These are phyloP conservation scores for Emmonsia crescens DNA, from an alignment of 2,329 filamentous ascomycete genomes.

Conservation along the genomic window DNA sequence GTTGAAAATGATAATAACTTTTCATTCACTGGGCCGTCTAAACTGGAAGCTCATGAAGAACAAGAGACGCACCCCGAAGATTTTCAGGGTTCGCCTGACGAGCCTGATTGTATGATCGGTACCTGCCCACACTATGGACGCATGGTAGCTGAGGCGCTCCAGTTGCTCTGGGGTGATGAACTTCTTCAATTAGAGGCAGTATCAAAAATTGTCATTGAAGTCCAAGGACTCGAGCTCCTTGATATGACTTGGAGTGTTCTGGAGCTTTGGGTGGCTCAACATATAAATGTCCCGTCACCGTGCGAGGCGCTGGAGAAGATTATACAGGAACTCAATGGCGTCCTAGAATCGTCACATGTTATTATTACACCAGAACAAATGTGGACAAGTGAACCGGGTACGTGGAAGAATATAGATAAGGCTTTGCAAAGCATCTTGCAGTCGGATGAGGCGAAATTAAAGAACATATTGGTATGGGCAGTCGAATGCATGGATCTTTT, in stretches of 20 bases:
- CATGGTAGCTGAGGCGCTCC: neutral
- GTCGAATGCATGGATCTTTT: neutral
- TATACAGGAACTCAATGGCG: neutral
- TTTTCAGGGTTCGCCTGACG: neutral
- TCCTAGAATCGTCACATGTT: neutral
- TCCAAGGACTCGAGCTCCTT: neutral
- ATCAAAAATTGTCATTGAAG: neutral
- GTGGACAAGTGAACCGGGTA: neutral
- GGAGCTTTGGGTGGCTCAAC: neutral
- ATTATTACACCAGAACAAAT: neutral
- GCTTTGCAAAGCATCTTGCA: neutral
- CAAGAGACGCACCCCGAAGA: neutral
- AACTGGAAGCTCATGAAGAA: neutral
- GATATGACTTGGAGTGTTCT: neutral
- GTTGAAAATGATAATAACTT: neutral
- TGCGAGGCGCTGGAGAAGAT: neutral
- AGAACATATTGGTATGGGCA: neutral
- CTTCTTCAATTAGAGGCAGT: neutral
- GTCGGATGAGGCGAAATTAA: neutral
- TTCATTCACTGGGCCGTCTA: neutral
- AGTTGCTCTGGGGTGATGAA: neutral
- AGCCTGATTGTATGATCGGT: neutral
- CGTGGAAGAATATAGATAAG: neutral
- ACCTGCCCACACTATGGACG: neutral
- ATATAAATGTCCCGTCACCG: neutral